Evolutionary conservation across 495 filamentous ascomycete species (phyloP), one percentile per base, ranked within the genome.

Genomic region (Podospora appendiculata): DNA sequence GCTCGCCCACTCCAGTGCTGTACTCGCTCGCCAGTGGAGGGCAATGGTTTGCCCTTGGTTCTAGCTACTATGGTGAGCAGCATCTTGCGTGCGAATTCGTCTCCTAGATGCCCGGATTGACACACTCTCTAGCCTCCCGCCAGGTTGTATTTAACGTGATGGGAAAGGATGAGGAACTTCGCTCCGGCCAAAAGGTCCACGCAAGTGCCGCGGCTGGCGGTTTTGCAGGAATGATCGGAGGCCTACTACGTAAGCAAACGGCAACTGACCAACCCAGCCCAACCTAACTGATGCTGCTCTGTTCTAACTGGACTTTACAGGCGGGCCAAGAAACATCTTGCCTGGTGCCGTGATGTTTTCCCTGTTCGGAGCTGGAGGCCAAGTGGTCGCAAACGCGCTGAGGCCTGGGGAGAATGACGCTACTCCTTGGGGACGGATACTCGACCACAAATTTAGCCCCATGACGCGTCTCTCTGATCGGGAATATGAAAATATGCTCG

Each of bases 1-100:
- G 82, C 59, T 85, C 83, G 19, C 78, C 71, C 5, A 70, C 74
- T 14, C 82, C 85, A 39, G 75, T 78, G 8, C 66, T 95, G 6
- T 93, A 90, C 70, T 82, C 89, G 6, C 43, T 84, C 36, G 79
- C 82, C 49, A 81, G 83, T 32, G 85, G 87, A 36, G 71, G 87
- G 40, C 90, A 95, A 69, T 95, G 86, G 79, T 87, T 86, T 69
- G 70, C 76, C 39, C 78, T 94, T 42, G 89, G 89, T 32, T 79
- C 76, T 42, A 84, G 82, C 14, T 98, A 85, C 65, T 88, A 80
- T 75, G 86, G 88, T 94, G 62, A 54, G 54, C 13, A 39, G 45
- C 36, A 46, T 48, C 43, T 47, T 38, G 39, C 35, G 47, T 18
- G 14, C 0, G 9, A 8, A 42, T 35, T 13, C 2, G 3, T 16